These are phyloP conservation scores for Paecilomyces fulvus DNA, from an alignment of 2,329 filamentous ascomycete genomes.

Conservation along the genomic window DNA sequence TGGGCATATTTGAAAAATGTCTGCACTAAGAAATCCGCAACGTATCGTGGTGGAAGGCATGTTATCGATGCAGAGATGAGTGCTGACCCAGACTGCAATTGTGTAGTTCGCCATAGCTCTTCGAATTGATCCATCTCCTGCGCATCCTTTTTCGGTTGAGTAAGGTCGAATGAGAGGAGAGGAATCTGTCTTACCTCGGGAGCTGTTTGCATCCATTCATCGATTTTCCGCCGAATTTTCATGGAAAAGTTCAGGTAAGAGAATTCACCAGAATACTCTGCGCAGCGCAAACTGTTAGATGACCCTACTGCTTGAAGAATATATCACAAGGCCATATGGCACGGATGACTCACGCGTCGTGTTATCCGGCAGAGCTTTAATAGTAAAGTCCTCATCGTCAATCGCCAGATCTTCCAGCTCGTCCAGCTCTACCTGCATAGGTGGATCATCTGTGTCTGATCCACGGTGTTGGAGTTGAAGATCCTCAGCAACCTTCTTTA, in stretches of 20 bases:
- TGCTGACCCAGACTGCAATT: conserved; percentile 33
- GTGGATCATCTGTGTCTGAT: conserved; percentile 22
- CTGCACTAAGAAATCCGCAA: conserved; percentile 35
- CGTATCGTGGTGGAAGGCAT: conserved; percentile 35
- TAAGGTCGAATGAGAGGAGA: neutral
- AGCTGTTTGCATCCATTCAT: conserved; percentile 33
- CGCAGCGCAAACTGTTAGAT: neutral
- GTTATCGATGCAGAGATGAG: conserved; percentile 29
- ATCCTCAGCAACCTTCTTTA: conserved; percentile 37
- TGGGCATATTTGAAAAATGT: conserved; percentile 38
- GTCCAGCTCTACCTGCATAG: conserved; percentile 23
- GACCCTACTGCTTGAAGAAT: conserved; percentile 5
- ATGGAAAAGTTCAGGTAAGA: conserved; percentile 38
- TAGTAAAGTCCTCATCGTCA: conserved; percentile 34
- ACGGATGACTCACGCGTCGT: conserved; percentile 25
- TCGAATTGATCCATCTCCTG: conserved; percentile 32
- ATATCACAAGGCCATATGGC: neutral
- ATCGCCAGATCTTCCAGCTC: conserved; percentile 33
- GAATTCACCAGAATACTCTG: conserved; percentile 39
- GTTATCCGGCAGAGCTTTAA: conserved; percentile 31
- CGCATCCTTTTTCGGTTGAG: conserved; percentile 18
- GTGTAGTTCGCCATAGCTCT: conserved; percentile 35
- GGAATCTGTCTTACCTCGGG: conserved; percentile 21
- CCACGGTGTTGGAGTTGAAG: conserved; percentile 31
- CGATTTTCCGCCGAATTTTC: conserved; percentile 35